These are phyloP conservation scores for Diaporthe vaccinii DNA, from an alignment of 2,329 filamentous ascomycete species.

Conservation along the genomic window DNA sequence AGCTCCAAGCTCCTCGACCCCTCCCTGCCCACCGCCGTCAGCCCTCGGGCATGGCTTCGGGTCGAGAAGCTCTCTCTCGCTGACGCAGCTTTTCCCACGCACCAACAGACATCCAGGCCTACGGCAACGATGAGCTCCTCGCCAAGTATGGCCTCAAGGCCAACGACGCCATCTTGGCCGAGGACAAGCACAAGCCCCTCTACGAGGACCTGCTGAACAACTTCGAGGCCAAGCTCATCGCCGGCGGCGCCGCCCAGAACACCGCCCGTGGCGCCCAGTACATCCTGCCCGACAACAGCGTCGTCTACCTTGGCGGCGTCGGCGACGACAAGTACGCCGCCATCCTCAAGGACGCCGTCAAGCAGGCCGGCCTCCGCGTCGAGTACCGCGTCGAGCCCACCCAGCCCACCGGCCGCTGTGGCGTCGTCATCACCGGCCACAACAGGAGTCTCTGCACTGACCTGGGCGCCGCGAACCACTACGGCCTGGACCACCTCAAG, in stretches of 20 bases:
- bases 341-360: slow-evolving; percentile 87
- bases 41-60: slow-evolving; percentile 18
- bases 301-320: slow-evolving; percentile 93
- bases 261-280: slow-evolving; percentile 97
- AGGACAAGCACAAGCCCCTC: slow-evolving; percentile 88
- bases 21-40: not conserved
- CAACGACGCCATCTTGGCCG: slow-evolving; percentile 97
- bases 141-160: slow-evolving; percentile 94
- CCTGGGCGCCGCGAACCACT: slow-evolving; percentile 95
- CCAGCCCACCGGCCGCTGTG: slow-evolving; percentile 91
- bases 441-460: slow-evolving; percentile 96
- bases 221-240: slow-evolving; percentile 93
- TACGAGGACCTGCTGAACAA: slow-evolving; percentile 96
- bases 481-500: slow-evolving; percentile 94
- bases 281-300: slow-evolving; percentile 89
- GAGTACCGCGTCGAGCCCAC: slow-evolving; percentile 93
- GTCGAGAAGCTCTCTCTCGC: slow-evolving; percentile 26
- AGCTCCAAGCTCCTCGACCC: slow-evolving; percentile 40
- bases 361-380: slow-evolving; percentile 88
- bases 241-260: slow-evolving; percentile 97
- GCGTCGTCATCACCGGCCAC: slow-evolving; percentile 96
- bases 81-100: not conserved
- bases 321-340: slow-evolving; percentile 97
- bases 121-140: slow-evolving; percentile 85
- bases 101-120: slow-evolving; percentile 85